These are phyloP conservation scores for Populus hybrid DNA, from an alignment of 441 rosid genomes.

Conservation along the genomic window DNA sequence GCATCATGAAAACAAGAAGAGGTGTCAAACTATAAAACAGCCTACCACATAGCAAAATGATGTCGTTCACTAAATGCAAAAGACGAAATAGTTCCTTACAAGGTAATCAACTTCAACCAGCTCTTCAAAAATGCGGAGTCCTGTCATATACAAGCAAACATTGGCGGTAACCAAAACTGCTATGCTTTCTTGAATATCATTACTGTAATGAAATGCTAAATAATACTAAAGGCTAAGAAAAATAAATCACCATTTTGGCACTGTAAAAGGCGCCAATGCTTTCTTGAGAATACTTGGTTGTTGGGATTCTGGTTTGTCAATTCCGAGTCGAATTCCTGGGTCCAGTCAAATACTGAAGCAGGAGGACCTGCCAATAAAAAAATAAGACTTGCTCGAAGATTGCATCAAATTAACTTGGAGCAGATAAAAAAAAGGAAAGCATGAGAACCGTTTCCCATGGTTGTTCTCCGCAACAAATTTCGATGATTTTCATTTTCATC, in stretches of 20 bases:
- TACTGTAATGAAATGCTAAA: conserved; percentile 14
- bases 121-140: conserved; percentile 99
- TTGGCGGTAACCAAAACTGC: background rate
- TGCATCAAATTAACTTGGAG: conserved; percentile 22
- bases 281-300: conserved; percentile 93
- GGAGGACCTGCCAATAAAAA: conserved; percentile 73
- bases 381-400: conserved; percentile 19
- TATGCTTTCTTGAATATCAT: conserved; percentile 3
- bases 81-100: conserved; percentile 45
- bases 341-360: conserved; percentile 86
- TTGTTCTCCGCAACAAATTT: conserved; percentile 72
- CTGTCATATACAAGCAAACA: conserved; percentile 44
- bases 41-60: conserved; percentile 18
- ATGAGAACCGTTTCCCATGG: conserved; percentile 89
- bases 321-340: conserved; percentile 76
- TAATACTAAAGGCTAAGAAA: conserved; percentile 11
- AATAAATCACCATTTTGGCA: conserved; percentile 86
- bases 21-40: conserved; percentile 23
- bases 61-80: conserved; percentile 15
- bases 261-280: conserved; percentile 99
- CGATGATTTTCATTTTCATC: conserved; percentile 44
- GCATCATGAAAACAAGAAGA: conserved; percentile 33
- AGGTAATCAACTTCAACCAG: conserved; percentile 98
- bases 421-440: conserved; percentile 19
- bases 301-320: conserved; percentile 68